These are phyloP conservation scores for Lobulomyces angularis DNA, from an alignment of 192 early-diverging fungal species.

Conservation along the genomic window DNA sequence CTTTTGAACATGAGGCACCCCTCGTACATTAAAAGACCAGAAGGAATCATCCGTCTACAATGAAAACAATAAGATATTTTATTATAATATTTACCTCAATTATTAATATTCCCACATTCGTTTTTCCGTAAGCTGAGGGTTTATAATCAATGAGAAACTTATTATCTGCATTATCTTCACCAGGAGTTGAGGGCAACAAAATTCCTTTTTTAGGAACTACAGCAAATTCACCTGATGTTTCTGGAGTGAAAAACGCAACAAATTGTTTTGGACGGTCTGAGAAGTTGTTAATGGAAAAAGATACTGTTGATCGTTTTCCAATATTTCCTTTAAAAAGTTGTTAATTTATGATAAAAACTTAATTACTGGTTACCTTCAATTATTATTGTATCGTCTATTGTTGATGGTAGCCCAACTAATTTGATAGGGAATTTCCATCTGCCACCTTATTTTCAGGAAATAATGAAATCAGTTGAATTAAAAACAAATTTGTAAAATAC, in stretches of 20 bases:
- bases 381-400: constrained; percentile 34
- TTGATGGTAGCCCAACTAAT: constrained; percentile 19
- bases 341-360: no score
- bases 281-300: constrained; percentile 26
- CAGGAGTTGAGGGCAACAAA: constrained; percentile 15
- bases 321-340: no score
- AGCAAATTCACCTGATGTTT: constrained; percentile 15
- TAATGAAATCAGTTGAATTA: no score
- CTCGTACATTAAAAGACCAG: constrained; percentile 17
- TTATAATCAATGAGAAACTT: constrained; percentile 29
- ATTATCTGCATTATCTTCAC: constrained; percentile 18
- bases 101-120: constrained; percentile 19
- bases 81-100: constrained; percentile 21
- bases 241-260: constrained; percentile 22
- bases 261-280: constrained; percentile 12
- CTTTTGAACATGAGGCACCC: constrained; percentile 10
- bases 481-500: no score
- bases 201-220: constrained; percentile 22
- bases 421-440: constrained; percentile 24
- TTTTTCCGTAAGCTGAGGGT: constrained; percentile 27
- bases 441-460: no score
- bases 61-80: constrained; percentile 1
- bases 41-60: constrained; percentile 10
- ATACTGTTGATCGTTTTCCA: constrained; percentile 20
- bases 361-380: constrained; percentile 36